Conservation (phyloP, 345 rosid species). For the Eucalyptus curtisii region DNA sequence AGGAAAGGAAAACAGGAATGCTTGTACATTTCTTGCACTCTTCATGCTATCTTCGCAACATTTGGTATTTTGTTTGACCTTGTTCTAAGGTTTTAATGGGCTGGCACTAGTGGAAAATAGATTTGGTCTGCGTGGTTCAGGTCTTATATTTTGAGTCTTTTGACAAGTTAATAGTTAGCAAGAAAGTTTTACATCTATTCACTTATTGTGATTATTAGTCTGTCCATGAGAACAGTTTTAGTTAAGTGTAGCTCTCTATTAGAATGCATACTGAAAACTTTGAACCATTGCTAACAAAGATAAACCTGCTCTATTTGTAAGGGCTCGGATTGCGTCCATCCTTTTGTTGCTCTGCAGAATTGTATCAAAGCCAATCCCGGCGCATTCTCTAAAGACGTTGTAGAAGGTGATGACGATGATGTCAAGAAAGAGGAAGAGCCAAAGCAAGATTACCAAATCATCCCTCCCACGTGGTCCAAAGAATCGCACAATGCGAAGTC, state of each 20-base stretch:
- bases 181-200: not conserved
- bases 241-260: not conserved
- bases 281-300: not conserved
- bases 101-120: not conserved
- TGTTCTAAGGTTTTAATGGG: not conserved
- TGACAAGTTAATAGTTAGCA: not conserved
- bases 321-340: slow-evolving; percentile 86
- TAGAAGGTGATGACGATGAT: slow-evolving; percentile 14
- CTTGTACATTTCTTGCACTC: not conserved
- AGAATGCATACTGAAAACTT: not conserved
- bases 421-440: slow-evolving; percentile 34
- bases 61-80: not conserved
- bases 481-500: slow-evolving; percentile 35
- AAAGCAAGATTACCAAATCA: slow-evolving; percentile 36
- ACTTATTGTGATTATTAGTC: not conserved
- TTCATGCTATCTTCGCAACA: not conserved
- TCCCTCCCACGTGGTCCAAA: slow-evolving; percentile 61
- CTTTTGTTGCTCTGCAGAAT: slow-evolving; percentile 73
- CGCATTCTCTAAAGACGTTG: slow-evolving; percentile 54
- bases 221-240: not conserved
- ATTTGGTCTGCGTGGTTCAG: not conserved
- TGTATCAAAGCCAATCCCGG: slow-evolving; percentile 69
- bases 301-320: not conserved
- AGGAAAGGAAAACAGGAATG: not conserved
- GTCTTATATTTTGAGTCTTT: not conserved